Evolutionary conservation across 1,284 basidiomycete species (phyloP).

Genomic region (Papiliotrema nemorosa): DNA sequence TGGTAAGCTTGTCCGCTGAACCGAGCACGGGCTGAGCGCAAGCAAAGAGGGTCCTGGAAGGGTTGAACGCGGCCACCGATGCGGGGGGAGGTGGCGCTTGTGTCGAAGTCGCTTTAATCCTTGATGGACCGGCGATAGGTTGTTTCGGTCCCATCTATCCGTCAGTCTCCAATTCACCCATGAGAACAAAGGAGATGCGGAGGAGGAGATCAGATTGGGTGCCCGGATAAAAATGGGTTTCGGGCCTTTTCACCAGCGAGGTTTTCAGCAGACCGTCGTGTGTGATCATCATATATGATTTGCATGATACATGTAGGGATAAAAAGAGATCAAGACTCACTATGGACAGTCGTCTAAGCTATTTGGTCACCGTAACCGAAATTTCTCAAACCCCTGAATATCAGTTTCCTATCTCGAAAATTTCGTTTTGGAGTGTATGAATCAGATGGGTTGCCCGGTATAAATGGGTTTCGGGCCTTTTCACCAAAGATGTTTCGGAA

Average conservation of each 20-base stretch:
- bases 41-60: slow-evolving; percentile 42
- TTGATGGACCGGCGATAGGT: slow-evolving; percentile 42
- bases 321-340: background rate
- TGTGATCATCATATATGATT: slow-evolving; percentile 45
- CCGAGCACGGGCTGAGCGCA: slow-evolving; percentile 44
- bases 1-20: slow-evolving; percentile 44
- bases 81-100: slow-evolving; percentile 42
- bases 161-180: too few relatives aligned
- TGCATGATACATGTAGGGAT: background rate
- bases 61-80: slow-evolving; percentile 44
- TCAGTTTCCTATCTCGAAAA: background rate
- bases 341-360: background rate
- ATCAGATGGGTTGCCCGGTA: slow-evolving; percentile 37
- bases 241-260: slow-evolving; percentile 43
- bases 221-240: slow-evolving; percentile 41
- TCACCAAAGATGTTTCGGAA: slow-evolving; percentile 40
- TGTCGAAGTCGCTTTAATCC: slow-evolving; percentile 30
- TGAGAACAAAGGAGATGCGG: background rate
- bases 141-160: slow-evolving; percentile 35
- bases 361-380: background rate
- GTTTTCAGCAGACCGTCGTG: slow-evolving; percentile 48
- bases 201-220: slow-evolving; percentile 32
- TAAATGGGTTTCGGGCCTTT: slow-evolving; percentile 45
- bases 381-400: background rate
- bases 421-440: background rate